Conservation (phyloP, 2,329 filamentous ascomycete species). For the Aspergillus bombycis region DNA sequence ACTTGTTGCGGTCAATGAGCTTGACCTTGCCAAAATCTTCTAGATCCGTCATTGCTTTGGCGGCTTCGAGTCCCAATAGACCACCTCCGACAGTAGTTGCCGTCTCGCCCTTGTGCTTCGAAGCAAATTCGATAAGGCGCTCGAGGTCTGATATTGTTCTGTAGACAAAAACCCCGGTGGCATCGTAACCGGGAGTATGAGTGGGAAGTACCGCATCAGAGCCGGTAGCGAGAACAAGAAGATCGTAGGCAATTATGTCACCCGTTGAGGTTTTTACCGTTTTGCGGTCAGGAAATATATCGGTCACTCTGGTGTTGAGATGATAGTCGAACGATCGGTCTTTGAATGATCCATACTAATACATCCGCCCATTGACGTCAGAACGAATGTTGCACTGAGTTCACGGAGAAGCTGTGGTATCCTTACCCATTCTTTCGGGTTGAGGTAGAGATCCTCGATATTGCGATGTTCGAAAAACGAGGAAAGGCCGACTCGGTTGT, state of each 20-base stretch:
- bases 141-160: slow-evolving; percentile 81
- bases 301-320: slow-evolving; percentile 73
- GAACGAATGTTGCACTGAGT: background rate
- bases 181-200: slow-evolving; percentile 76
- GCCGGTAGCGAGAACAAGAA: slow-evolving; percentile 81
- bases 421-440: slow-evolving; percentile 77
- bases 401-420: background rate
- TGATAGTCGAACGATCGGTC: slow-evolving; percentile 73
- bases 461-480: slow-evolving; percentile 85
- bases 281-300: slow-evolving; percentile 67
- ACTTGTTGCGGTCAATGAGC: slow-evolving; percentile 79
- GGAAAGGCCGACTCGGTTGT: slow-evolving; percentile 87
- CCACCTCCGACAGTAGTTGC: slow-evolving; percentile 84
- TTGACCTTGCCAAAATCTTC: slow-evolving; percentile 73
- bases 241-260: slow-evolving; percentile 72
- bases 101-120: slow-evolving; percentile 65
- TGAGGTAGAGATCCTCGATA: slow-evolving; percentile 86
- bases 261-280: slow-evolving; percentile 71
- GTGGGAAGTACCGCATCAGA: slow-evolving; percentile 77
- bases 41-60: slow-evolving; percentile 88
- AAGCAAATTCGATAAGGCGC: slow-evolving; percentile 73
- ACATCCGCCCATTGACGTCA: background rate
- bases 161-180: slow-evolving; percentile 85
- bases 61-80: slow-evolving; percentile 82
- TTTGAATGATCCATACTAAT: slow-evolving; percentile 67